phyloP scores from a whole-genome alignment of 202 grass and related monocot species.

The Panicum hallii region DNA sequence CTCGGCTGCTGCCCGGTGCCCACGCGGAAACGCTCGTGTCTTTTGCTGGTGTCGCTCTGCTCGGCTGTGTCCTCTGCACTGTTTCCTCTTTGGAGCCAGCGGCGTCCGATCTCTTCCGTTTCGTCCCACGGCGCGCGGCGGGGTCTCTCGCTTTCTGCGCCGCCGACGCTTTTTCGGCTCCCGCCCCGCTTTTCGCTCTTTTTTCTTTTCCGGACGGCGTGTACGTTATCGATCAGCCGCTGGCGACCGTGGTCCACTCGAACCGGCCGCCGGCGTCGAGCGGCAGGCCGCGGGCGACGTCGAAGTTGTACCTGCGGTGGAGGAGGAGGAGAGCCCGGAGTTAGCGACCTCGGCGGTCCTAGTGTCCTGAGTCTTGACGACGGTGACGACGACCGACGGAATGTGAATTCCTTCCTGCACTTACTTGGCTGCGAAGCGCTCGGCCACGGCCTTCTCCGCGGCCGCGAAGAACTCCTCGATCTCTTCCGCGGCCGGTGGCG shows the following conservation, averaged over 20 bases:
- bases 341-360: constrained; percentile 7
- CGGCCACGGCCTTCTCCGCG: constrained; percentile 61
- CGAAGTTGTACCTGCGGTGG: constrained; percentile 86
- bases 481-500: constrained; percentile 52
- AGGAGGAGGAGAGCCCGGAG: not conserved
- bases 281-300: constrained; percentile 66
- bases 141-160: constrained; percentile 15
- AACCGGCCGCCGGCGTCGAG: constrained; percentile 72
- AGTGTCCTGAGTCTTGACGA: not conserved
- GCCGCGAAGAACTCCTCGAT: constrained; percentile 82
- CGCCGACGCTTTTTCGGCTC: not conserved
- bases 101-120: not conserved
- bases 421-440: constrained; percentile 77
- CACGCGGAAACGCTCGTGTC: constrained; percentile 28
- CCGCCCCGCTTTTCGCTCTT: not conserved
- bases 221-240: constrained; percentile 13
- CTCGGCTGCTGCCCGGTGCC: not conserved
- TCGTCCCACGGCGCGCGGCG: not conserved
- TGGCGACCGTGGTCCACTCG: constrained; percentile 63
- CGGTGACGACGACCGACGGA: not conserved
- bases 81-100: constrained; percentile 1
- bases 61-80: not conserved
- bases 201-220: not conserved
- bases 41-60: not conserved
- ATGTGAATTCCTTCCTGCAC: not conserved